Percentiles rank a stretch among this genome's conserved stretches.
These are phyloP conservation scores for Linnemannia elongata DNA, from an alignment of 192 early-diverging fungal genomes.

Conservation along the genomic window DNA sequence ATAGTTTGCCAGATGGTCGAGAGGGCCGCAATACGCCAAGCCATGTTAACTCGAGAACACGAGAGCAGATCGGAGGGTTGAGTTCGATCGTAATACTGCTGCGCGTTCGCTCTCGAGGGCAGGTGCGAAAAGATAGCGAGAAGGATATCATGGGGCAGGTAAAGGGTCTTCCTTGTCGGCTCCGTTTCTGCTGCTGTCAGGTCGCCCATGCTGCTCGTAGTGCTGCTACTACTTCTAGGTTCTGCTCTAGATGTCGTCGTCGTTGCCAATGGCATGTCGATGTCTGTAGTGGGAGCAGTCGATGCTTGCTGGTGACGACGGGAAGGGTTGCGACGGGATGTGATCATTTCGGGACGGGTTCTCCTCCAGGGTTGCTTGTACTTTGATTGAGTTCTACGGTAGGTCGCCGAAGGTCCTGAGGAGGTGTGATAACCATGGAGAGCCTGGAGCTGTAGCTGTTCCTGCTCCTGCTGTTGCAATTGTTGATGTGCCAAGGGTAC, in stretches of 20 bases:
- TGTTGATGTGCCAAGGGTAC: background rate
- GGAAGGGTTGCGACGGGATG: background rate
- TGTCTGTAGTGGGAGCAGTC: background rate
- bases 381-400: slow-evolving; percentile 21
- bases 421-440: background rate
- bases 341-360: slow-evolving; percentile 19
- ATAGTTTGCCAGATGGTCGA: slow-evolving; percentile 53
- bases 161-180: slow-evolving; percentile 1
- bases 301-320: background rate
- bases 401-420: slow-evolving; percentile 3
- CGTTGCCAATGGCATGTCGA: background rate
- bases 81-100: slow-evolving; percentile 45
- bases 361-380: slow-evolving; percentile 42
- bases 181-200: background rate
- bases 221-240: background rate
- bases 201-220: background rate
- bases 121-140: slow-evolving; percentile 51
- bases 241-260: background rate
- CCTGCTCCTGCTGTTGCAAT: slow-evolving; percentile 2
- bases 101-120: slow-evolving; percentile 36
- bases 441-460: background rate
- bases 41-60: slow-evolving; percentile 57
- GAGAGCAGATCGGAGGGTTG: slow-evolving; percentile 47
- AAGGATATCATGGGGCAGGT: slow-evolving; percentile 49
- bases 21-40: slow-evolving; percentile 48